These are phyloP conservation scores for Paraconiothyrium sp. DNA, from an alignment of 2,329 filamentous ascomycete genomes.

Conservation along the genomic window DNA sequence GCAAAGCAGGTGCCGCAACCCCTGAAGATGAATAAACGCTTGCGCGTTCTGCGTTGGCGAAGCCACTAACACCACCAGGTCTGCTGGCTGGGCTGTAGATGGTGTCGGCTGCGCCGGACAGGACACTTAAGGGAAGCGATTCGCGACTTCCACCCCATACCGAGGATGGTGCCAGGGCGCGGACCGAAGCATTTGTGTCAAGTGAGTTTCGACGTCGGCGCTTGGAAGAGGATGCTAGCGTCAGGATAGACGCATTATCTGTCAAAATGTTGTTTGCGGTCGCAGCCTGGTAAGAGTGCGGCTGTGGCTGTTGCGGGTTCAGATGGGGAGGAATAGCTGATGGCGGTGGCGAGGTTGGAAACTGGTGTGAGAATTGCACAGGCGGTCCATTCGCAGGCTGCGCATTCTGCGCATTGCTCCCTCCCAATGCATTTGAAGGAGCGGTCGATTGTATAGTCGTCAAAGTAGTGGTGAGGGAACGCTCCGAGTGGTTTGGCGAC, in stretches of 20 bases:
- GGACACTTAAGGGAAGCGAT: conserved; percentile 78
- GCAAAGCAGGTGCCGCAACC: conserved; percentile 65
- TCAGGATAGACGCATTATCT: conserved; percentile 87
- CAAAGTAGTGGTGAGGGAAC: conserved; percentile 82
- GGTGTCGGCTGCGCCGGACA: conserved; percentile 71
- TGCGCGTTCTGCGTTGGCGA: conserved; percentile 71
- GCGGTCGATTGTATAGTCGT: conserved; percentile 84
- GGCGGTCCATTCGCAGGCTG: conserved; percentile 49
- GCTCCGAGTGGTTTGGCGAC: conserved; percentile 81
- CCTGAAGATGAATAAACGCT: conserved; percentile 84
- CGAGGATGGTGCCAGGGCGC: conserved; percentile 82
- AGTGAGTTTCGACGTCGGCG: conserved; percentile 79
- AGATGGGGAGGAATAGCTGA: conserved; percentile 79
- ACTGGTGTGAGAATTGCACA: conserved; percentile 67
- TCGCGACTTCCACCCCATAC: conserved; percentile 85
- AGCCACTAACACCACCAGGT: conserved; percentile 60
- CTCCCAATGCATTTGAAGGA: conserved; percentile 61
- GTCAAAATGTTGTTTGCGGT: conserved; percentile 84
- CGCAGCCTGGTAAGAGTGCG: conserved; percentile 78
- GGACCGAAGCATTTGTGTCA: conserved; percentile 86
- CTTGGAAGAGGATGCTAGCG: conserved; percentile 83
- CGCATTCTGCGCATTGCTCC: conserved; percentile 49
- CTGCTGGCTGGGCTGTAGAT: conserved; percentile 64
- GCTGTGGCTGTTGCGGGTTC: conserved; percentile 63
- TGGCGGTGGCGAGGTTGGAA: conserved; percentile 64